Conservation (phyloP, 78 protist genomes). For the Creolimax fragrantissima region DNA sequence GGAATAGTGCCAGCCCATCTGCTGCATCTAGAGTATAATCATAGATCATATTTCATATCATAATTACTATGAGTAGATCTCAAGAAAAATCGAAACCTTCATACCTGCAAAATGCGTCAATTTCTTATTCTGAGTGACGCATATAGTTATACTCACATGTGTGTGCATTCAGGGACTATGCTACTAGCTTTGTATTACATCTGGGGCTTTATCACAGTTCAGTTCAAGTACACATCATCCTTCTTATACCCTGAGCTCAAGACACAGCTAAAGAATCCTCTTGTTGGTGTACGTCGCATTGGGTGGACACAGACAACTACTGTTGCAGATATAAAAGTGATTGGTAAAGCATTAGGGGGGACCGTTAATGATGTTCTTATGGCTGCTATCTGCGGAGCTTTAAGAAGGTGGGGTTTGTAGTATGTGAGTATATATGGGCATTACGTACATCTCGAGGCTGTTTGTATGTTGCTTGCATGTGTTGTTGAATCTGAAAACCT, state of each 20-base stretch:
- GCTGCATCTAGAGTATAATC: too few species aligned
- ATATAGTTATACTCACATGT: too few species aligned
- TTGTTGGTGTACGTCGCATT: neutral
- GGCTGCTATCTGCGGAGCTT: constrained; percentile 2
- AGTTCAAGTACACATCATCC: neutral
- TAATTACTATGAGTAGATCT: too few species aligned
- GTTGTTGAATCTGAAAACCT: too few species aligned
- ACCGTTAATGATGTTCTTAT: neutral
- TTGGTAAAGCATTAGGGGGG: constrained; percentile 7
- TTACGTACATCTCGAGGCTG: too few species aligned
- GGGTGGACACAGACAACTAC: neutral
- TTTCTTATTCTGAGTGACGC: too few species aligned
- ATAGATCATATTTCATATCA: too few species aligned
- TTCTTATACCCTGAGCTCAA: neutral
- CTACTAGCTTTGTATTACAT: neutral
- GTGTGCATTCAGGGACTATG: neutral
- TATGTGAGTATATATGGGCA: too few species aligned
- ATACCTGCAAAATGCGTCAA: too few species aligned
- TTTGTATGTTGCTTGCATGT: too few species aligned
- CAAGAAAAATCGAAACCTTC: too few species aligned
- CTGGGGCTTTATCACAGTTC: neutral
- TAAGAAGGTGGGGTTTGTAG: neutral
- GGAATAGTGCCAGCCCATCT: too few species aligned
- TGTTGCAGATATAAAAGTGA: neutral
- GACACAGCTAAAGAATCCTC: neutral